Conservation (phyloP, 805 yeast genomes). For the Candida pini region DNA sequence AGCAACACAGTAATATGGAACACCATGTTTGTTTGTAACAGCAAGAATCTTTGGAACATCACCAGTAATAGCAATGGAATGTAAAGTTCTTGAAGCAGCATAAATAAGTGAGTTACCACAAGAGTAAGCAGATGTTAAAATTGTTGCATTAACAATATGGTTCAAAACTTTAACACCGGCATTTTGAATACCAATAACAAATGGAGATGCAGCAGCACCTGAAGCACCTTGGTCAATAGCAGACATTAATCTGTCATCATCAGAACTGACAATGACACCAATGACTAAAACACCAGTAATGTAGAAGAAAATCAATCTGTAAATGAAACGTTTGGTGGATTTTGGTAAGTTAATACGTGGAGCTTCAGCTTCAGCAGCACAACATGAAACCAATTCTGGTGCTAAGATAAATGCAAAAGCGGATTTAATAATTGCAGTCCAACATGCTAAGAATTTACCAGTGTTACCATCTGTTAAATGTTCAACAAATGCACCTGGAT, state of each 20-base stretch:
- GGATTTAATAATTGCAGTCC: conserved; percentile 58
- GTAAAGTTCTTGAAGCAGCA: conserved; percentile 67
- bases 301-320: conserved; percentile 29
- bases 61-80: conserved; percentile 69
- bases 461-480: conserved; percentile 47
- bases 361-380: conserved; percentile 29
- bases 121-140: conserved; percentile 43
- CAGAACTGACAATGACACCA: conserved; percentile 44
- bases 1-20: conserved; percentile 54
- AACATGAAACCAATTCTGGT: conserved; percentile 27
- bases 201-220: conserved; percentile 80
- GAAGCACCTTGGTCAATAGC: conserved; percentile 43
- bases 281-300: conserved; percentile 33
- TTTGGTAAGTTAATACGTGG: conserved; percentile 30
- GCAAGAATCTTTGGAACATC: conserved; percentile 66
- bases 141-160: conserved; percentile 73
- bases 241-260: conserved; percentile 34
- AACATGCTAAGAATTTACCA: conserved; percentile 59
- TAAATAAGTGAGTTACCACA: conserved; percentile 77
- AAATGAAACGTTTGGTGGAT: conserved; percentile 27
- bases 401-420: conserved; percentile 55
- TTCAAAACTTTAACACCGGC: conserved; percentile 66
- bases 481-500: conserved; percentile 41
- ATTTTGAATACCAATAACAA: conserved; percentile 73
- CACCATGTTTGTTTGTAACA: conserved; percentile 58